phyloP scores from a whole-genome alignment of 306 rosid genomes.

The Rosa rugosa region DNA sequence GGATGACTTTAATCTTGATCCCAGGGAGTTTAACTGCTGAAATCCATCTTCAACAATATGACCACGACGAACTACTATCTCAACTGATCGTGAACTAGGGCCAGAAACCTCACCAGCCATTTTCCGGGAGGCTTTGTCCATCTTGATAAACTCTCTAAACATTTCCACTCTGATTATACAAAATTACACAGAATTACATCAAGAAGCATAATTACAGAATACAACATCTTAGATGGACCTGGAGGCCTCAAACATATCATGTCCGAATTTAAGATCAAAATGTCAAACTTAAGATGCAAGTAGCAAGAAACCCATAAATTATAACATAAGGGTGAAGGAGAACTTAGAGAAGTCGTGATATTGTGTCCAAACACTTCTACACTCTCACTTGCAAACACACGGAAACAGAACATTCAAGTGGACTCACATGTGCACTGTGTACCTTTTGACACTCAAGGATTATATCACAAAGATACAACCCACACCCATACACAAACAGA shows the following conservation, averaged over 20 bases:
- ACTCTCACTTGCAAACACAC: slow-evolving; percentile 3
- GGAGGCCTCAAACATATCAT: slow-evolving; percentile 8
- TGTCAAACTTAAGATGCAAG: neutral
- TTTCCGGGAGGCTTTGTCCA: slow-evolving; percentile 88
- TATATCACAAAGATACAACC: neutral
- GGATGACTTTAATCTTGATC: slow-evolving; percentile 83
- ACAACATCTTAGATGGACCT: neutral
- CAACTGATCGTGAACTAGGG: slow-evolving; percentile 80
- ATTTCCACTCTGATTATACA: slow-evolving; percentile 72
- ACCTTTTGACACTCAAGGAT: neutral
- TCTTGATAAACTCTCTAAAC: slow-evolving; percentile 92
- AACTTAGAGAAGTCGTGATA: neutral
- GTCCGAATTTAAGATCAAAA: neutral
- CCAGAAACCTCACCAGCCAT: slow-evolving; percentile 94
- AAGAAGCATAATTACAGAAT: slow-evolving; percentile 14
- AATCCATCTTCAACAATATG: slow-evolving; percentile 97
- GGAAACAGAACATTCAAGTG: neutral
- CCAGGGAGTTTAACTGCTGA: slow-evolving; percentile 79
- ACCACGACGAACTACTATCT: slow-evolving; percentile 76
- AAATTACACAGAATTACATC: slow-evolving; percentile 23
- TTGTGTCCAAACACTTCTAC: neutral
- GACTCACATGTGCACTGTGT: neutral
- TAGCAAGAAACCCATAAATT: neutral
- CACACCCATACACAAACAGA: neutral
- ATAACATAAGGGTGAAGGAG: neutral